phyloP scores from a whole-genome alignment of 495 filamentous ascomycete genomes.

The Penicillium paxilli region DNA sequence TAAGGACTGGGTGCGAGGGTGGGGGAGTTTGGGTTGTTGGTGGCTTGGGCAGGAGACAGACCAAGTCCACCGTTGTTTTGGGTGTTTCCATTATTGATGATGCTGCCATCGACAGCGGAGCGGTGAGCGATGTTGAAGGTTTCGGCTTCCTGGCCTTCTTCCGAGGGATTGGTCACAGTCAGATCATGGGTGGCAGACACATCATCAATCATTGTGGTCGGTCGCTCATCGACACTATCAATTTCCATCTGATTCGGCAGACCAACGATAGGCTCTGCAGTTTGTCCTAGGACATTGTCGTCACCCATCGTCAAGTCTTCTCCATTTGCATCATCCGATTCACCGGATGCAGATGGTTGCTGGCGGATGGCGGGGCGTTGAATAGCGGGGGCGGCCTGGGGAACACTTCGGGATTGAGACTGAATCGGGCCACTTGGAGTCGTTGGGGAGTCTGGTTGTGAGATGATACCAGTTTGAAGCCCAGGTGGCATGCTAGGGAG shows the following conservation, averaged over 20 bases:
- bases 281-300: constrained; percentile 62
- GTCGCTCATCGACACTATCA: constrained; percentile 71
- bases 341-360: constrained; percentile 82
- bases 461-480: constrained; percentile 68
- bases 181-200: constrained; percentile 74
- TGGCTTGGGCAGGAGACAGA: constrained; percentile 74
- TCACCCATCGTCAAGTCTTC: constrained; percentile 67
- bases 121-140: constrained; percentile 97
- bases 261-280: constrained; percentile 71
- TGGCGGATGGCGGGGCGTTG: constrained; percentile 81
- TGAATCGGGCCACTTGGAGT: constrained; percentile 75
- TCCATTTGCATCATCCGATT: constrained; percentile 80
- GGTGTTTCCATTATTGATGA: constrained; percentile 64
- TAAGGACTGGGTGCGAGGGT: constrained; percentile 67
- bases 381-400: constrained; percentile 41
- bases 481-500: constrained; percentile 82
- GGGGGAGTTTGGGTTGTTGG: constrained; percentile 68
- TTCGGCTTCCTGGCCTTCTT: constrained; percentile 72
- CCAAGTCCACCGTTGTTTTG: constrained; percentile 64
- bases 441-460: constrained; percentile 91
- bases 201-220: constrained; percentile 69
- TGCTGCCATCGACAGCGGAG: constrained; percentile 81
- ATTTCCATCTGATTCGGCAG: constrained; percentile 79
- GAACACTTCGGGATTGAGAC: constrained; percentile 44
- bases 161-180: constrained; percentile 74